These are phyloP conservation scores for Atkinsonella hypoxylon DNA, from an alignment of 2,329 filamentous ascomycete species.

Conservation along the genomic window DNA sequence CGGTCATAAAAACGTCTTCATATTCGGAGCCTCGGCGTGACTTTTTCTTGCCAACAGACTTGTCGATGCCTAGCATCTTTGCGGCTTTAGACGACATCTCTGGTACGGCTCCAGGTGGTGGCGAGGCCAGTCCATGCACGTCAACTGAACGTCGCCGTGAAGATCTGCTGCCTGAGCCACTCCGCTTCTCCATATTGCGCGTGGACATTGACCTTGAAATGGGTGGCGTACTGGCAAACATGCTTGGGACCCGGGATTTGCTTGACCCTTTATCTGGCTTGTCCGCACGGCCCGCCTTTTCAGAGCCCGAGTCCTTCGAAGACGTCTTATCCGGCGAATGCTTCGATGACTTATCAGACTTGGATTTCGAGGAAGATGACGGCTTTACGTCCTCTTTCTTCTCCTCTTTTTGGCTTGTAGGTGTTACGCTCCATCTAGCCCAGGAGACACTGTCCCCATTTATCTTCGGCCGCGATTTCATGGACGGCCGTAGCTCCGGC, in stretches of 20 bases:
- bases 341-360: conserved; percentile 49
- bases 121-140: conserved; percentile 53
- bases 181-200: conserved; percentile 42
- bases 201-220: conserved; percentile 58
- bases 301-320: conserved; percentile 62
- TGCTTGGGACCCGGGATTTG: conserved; percentile 44
- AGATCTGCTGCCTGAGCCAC: conserved; percentile 45
- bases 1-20: conserved; percentile 39
- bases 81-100: conserved; percentile 65
- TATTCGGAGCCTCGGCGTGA: conserved; percentile 34
- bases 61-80: conserved; percentile 55
- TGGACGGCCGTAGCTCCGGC: conserved; percentile 46
- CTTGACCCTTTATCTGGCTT: conserved; percentile 33
- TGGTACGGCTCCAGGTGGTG: conserved; percentile 56
- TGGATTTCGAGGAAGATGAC: conserved; percentile 46
- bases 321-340: conserved; percentile 41
- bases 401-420: conserved; percentile 25
- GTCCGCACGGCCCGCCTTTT: conserved; percentile 46
- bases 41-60: conserved; percentile 29
- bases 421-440: conserved; percentile 60
- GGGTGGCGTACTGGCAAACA: conserved; percentile 53
- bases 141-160: conserved; percentile 61
- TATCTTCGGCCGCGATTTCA: conserved; percentile 67
- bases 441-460: conserved; percentile 61
- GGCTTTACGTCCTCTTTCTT: conserved; percentile 26